Evolutionary conservation across 2,329 filamentous ascomycete species (phyloP), one percentile per base, ranked within the genome.

Genomic region (Fonsecaea multimorphosa): DNA sequence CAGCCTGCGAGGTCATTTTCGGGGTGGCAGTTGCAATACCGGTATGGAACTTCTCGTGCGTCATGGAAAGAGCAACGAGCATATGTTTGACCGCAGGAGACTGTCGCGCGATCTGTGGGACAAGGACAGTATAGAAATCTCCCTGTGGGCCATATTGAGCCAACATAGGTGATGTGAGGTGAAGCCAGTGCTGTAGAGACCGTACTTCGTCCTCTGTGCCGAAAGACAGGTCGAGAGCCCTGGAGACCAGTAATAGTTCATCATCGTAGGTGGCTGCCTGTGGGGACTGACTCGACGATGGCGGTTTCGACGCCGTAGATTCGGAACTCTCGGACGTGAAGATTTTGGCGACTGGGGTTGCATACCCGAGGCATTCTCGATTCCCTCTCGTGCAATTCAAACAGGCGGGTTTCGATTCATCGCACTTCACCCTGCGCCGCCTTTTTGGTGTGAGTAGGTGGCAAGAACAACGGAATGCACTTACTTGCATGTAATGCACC

Each of bases 401-500:
- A 64, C 76, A 78, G 16, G 59, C 63, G 5, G 75, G 76, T 54
- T 74, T 76, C 61, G 74, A 72, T 61, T 78, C 74, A 36, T 76
- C 76, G 51, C 76, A 78, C 52, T 78, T 76, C 53, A 80, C 76
- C 61, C 77, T 77, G 62, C 78, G 76, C 52, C 73, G 71, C 44
- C 57, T 51, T 31, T 5, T 16, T 3, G 29, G 0, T 6, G 29
- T 59, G n/a, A 59, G 57, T 40, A 11, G 19, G 32, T 34, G 16
- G 6, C 2, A 9, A 14, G 3, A 7, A 34, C 11, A 7, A 8
- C 11, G 29, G 5, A 29, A 59, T 27, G 14, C 57, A 12, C 57
- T 59, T 27, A 59, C 34, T 77, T 77, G 65, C 78, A 80, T 69
- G 76, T 77, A 64, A 74, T 74, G 67, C 78, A 80, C 57, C 78